phyloP scores from a whole-genome alignment of 345 rosid genomes.

The Murraya koenigii region DNA sequence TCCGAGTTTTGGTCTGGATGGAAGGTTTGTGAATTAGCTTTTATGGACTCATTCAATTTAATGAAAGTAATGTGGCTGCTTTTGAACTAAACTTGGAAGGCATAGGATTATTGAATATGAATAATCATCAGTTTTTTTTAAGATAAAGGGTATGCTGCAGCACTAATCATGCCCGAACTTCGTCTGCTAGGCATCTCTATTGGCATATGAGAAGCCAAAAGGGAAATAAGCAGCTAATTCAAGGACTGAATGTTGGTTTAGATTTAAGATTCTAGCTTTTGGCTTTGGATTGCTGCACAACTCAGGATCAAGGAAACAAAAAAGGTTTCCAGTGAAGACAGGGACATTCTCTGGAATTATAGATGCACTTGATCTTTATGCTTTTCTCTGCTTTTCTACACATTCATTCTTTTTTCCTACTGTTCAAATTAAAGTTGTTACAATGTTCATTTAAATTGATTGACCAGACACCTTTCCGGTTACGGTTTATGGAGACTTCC shows the following conservation, averaged over 20 bases:
- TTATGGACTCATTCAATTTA: neutral
- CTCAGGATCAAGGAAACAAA: neutral
- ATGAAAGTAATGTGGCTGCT: neutral
- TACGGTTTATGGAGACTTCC: constrained; percentile 75
- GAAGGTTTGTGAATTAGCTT: neutral
- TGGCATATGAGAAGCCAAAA: constrained; percentile 1
- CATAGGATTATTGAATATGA: neutral
- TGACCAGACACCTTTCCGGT: constrained; percentile 70
- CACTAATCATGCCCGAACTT: neutral
- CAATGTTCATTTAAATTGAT: neutral
- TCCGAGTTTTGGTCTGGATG: neutral
- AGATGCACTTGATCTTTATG: neutral
- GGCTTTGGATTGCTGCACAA: neutral
- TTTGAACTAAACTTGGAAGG: neutral
- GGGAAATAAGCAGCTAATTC: neutral
- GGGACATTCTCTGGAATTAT: neutral
- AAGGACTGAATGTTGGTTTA: neutral
- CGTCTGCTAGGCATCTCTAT: neutral
- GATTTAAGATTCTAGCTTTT: neutral
- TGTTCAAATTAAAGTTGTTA: neutral
- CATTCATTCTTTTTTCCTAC: neutral
- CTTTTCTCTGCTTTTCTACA: constrained; percentile 5
- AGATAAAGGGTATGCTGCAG: neutral
- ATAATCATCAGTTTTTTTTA: neutral
- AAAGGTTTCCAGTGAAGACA: neutral